Evolutionary conservation across 192 early-diverging fungal genomes (phyloP).

Genomic region (Dissophora ornata): DNA sequence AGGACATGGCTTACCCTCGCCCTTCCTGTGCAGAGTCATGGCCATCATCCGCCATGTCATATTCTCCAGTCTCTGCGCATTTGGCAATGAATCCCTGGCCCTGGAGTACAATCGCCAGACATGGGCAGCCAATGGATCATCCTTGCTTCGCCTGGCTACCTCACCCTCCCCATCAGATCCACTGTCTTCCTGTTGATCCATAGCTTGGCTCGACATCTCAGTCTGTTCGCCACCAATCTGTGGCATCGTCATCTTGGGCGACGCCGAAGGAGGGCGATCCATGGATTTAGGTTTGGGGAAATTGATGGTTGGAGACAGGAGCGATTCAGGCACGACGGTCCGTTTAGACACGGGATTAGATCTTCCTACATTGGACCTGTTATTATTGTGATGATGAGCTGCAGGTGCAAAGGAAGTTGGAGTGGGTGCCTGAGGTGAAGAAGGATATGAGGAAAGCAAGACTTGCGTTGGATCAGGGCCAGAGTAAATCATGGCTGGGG

Average conservation of each 20-base stretch:
- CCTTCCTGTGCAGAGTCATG: constrained; percentile 63
- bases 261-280: too few relatives aligned
- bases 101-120: constrained; percentile 77
- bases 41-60: constrained; percentile 84
- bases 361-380: constrained; percentile 2
- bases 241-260: neutral
- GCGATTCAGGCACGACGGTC: constrained; percentile 6
- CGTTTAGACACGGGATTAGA: neutral
- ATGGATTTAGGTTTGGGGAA: constrained; percentile 16
- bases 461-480: too few relatives aligned
- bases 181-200: too few relatives aligned
- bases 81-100: constrained; percentile 76
- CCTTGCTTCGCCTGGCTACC: neutral
- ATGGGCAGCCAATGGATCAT: constrained; percentile 62
- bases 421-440: neutral
- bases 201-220: too few relatives aligned
- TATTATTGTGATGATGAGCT: too few relatives aligned
- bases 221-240: too few relatives aligned
- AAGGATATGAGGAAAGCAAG: too few relatives aligned
- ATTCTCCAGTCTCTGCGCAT: constrained; percentile 80
- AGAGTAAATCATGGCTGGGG: too few relatives aligned
- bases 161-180: neutral
- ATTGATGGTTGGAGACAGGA: constrained; percentile 15
- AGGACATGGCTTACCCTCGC: constrained; percentile 11
- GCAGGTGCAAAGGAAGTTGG: neutral